These are phyloP conservation scores for Calonectria honghensis DNA, from an alignment of 2,329 filamentous ascomycete genomes.

Conservation along the genomic window DNA sequence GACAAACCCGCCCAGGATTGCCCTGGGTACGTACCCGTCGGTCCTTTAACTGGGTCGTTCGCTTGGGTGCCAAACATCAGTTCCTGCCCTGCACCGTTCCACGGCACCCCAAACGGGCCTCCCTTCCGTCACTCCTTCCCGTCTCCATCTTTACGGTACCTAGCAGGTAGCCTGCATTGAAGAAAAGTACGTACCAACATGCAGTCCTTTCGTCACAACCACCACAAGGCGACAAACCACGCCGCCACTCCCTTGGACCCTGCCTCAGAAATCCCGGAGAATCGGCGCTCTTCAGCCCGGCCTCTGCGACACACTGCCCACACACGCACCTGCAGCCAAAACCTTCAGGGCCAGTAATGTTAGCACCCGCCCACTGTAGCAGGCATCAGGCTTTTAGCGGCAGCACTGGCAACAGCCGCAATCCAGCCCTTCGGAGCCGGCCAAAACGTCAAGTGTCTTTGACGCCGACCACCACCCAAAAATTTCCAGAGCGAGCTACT, in stretches of 20 bases:
- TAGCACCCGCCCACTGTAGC: constrained; percentile 30
- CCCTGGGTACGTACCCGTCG: constrained; percentile 39
- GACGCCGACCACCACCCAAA: constrained; percentile 53
- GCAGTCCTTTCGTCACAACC: constrained; percentile 9
- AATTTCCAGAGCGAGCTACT: constrained; percentile 36
- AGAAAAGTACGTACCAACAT: constrained; percentile 24
- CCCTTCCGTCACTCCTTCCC: constrained; percentile 18
- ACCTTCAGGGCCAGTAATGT: constrained; percentile 25
- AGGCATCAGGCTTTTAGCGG: constrained; percentile 45
- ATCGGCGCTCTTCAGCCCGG: constrained; percentile 24
- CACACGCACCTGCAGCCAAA: constrained; percentile 12
- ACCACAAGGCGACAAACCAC: neutral
- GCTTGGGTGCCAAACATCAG: constrained; percentile 16
- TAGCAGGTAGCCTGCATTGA: constrained; percentile 1
- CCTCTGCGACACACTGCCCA: constrained; percentile 18
- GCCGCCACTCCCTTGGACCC: constrained; percentile 40
- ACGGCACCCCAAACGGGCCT: constrained; percentile 25
- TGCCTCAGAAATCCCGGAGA: constrained; percentile 15
- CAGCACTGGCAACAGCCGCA: constrained; percentile 49
- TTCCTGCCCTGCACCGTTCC: constrained; percentile 11
- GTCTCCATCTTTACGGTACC: constrained; percentile 16
- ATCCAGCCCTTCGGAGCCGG: constrained; percentile 41
- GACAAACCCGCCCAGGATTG: constrained; percentile 13
- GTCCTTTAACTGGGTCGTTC: constrained; percentile 29
- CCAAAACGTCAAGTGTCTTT: constrained; percentile 48